A percentile compares a stretch with the other conserved stretches of the same genome.
Conservation (phyloP, 2,329 filamentous ascomycete species). For the Ceratocystis destructans region DNA sequence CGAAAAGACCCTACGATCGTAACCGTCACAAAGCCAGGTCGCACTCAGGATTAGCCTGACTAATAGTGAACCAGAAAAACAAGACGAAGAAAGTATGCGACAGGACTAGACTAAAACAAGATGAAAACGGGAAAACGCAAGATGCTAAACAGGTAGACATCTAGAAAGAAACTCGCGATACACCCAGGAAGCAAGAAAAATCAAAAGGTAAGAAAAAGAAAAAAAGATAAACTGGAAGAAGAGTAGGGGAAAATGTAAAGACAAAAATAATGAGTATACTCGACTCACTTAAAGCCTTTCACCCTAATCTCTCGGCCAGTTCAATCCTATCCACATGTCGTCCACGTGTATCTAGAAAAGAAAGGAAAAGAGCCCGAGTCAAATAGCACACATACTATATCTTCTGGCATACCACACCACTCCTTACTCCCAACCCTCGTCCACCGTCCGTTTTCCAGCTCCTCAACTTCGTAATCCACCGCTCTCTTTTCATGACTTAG, state of each 20-base stretch:
- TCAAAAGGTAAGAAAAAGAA: neutral
- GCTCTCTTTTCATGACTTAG: neutral
- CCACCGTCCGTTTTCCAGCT: neutral
- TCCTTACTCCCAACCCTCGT: neutral
- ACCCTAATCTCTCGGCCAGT: too few relatives aligned
- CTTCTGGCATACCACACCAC: neutral
- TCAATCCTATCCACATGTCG: neutral
- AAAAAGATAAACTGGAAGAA: neutral
- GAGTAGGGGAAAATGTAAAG: neutral
- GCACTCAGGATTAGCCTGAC: too few relatives aligned
- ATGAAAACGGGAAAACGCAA: neutral
- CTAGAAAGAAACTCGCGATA: neutral
- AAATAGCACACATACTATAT: neutral
- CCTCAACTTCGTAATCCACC: neutral
- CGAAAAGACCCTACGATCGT: too few relatives aligned
- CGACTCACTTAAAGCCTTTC: neutral
- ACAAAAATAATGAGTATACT: neutral
- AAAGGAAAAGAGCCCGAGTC: neutral
- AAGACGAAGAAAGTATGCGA: too few relatives aligned
- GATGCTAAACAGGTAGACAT: neutral
- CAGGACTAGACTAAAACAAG: neutral
- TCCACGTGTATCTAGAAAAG: neutral
- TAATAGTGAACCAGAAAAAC: too few relatives aligned
- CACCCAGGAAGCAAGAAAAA: neutral
- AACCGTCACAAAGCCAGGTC: too few relatives aligned